A percentile compares a stretch with the other conserved stretches of the same genome.
Evolutionary conservation across 2,329 filamentous ascomycete species (phyloP).

Genomic region (Penicillium capsulatum): DNA sequence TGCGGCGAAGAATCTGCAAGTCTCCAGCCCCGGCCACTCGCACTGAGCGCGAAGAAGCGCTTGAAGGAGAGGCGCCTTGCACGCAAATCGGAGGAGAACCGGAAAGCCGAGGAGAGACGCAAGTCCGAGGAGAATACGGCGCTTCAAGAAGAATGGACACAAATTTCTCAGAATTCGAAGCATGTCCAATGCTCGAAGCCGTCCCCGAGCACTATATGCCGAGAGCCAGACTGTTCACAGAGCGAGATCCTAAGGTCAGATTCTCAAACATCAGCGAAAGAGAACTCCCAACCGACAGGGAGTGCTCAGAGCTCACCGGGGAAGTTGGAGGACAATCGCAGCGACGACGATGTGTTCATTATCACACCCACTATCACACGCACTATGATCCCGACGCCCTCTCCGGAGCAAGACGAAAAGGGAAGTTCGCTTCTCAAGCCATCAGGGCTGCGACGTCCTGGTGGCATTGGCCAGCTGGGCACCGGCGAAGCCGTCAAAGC

Average conservation of each 20-base stretch:
- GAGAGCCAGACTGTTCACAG: constrained; percentile 18
- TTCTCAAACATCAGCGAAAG: constrained; percentile 22
- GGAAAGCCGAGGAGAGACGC: neutral
- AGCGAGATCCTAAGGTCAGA: constrained; percentile 15
- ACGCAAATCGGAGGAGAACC: constrained; percentile 1
- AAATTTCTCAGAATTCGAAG: constrained; percentile 35
- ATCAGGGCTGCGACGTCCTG: constrained; percentile 18
- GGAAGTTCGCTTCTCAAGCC: constrained; percentile 16
- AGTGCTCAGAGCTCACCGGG: constrained; percentile 13
- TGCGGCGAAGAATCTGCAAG: constrained; percentile 23
- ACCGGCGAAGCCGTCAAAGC: constrained; percentile 29
- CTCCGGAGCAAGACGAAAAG: constrained; percentile 10
- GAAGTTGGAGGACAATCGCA: constrained; percentile 12
- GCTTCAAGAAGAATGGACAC: constrained; percentile 27
- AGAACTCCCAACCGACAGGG: constrained; percentile 17
- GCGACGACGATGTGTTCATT: constrained; percentile 35
- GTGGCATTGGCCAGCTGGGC: constrained; percentile 17
- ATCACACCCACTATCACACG: constrained; percentile 42
- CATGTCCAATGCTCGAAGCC: constrained; percentile 34
- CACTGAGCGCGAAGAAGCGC: constrained; percentile 22
- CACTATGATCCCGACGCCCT: constrained; percentile 35
- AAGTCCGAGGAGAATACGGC: constrained; percentile 18
- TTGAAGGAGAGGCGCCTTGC: constrained; percentile 16
- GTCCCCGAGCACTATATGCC: constrained; percentile 25
- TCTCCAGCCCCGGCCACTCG: constrained; percentile 22